phyloP scores from a whole-genome alignment of 495 filamentous ascomycete species.

The Penicillium ochrochloron region DNA sequence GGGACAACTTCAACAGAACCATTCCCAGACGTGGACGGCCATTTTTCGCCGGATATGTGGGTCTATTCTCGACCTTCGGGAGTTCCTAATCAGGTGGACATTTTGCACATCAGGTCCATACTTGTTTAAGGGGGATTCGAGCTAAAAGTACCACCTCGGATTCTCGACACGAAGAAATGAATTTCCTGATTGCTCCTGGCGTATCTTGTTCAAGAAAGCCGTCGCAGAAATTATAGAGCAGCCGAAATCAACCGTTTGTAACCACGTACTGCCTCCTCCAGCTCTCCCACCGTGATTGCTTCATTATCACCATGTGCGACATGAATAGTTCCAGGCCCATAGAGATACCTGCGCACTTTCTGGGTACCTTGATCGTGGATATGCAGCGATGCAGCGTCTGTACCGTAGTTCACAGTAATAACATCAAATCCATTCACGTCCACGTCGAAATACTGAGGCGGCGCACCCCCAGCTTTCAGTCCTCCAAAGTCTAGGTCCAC shows the following conservation, averaged over 20 bases:
- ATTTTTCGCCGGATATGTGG: too few species aligned
- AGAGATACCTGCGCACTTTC: conserved; percentile 71
- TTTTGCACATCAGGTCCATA: background rate
- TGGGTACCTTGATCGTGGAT: conserved; percentile 52
- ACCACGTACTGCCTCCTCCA: conserved; percentile 65
- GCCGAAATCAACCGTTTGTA: conserved; percentile 49
- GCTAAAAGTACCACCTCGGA: too few species aligned
- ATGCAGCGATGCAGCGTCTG: background rate
- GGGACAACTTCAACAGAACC: too few species aligned
- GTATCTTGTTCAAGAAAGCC: background rate
- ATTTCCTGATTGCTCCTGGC: too few species aligned
- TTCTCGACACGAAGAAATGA: background rate
- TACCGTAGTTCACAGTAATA: background rate
- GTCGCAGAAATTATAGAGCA: background rate
- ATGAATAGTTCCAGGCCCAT: conserved; percentile 75
- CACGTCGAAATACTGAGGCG: conserved; percentile 67
- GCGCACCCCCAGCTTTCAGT: conserved; percentile 63
- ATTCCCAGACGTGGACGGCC: background rate
- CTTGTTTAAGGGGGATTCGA: background rate
- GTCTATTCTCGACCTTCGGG: background rate
- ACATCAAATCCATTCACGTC: conserved; percentile 52
- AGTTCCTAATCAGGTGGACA: background rate
- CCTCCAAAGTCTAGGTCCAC: background rate
- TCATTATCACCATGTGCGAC: conserved; percentile 81
- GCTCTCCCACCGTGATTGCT: conserved; percentile 65